Evolutionary conservation across 2,329 filamentous ascomycete species (phyloP).

Genomic region (Domatiomyces catenatus): DNA sequence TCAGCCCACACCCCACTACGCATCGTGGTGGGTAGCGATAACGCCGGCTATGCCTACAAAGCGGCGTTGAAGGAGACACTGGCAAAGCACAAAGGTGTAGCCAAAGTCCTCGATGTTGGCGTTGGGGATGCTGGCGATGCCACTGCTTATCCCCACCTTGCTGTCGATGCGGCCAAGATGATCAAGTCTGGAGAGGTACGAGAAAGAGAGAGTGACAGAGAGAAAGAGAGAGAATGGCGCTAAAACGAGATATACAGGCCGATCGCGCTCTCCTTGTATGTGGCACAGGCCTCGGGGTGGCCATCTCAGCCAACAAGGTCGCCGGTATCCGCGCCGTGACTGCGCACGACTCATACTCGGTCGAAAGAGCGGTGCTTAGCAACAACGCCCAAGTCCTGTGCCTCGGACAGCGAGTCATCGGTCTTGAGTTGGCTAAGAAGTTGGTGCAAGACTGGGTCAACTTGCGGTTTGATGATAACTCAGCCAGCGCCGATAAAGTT

Average conservation of each 20-base stretch:
- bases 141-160: conserved; percentile 67
- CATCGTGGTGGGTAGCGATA: conserved; percentile 50
- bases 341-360: conserved; percentile 71
- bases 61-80: conserved; percentile 60
- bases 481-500: conserved; percentile 47
- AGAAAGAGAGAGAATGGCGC: too few relatives aligned
- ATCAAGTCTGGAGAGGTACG: conserved; percentile 29
- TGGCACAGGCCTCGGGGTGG: conserved; percentile 73
- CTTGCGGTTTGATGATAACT: conserved; percentile 60
- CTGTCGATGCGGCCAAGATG: conserved; percentile 52
- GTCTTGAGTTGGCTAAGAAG: conserved; percentile 62
- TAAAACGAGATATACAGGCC: too few relatives aligned
- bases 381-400: conserved; percentile 81
- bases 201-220: background rate
- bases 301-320: conserved; percentile 80
- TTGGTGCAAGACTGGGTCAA: conserved; percentile 68
- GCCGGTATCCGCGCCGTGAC: conserved; percentile 74
- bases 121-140: conserved; percentile 52
- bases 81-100: conserved; percentile 49
- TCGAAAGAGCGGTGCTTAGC: conserved; percentile 64
- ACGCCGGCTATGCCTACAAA: conserved; percentile 67
- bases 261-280: conserved; percentile 73
- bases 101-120: conserved; percentile 58
- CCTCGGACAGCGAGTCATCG: conserved; percentile 71
- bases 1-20: conserved; percentile 28